phyloP scores from a whole-genome alignment of 1,139 yeast genomes.

The Debaryomycetaceae sp. region DNA sequence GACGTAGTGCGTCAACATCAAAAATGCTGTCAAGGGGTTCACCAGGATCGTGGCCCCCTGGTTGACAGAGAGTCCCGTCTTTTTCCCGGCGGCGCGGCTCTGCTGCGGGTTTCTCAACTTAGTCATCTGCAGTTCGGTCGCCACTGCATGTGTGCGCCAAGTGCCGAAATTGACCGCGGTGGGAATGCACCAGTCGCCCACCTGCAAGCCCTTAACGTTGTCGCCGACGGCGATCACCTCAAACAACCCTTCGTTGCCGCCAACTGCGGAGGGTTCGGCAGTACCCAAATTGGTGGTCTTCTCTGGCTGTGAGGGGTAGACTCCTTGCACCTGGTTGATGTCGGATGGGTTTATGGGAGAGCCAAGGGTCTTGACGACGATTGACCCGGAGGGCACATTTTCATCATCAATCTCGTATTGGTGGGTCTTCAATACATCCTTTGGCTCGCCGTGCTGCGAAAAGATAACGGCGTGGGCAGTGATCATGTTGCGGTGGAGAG shows the following conservation, averaged over 20 bases:
- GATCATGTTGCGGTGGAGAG: constrained; percentile 31
- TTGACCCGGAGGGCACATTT: constrained; percentile 36
- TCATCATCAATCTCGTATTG: constrained; percentile 47
- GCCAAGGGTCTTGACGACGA: constrained; percentile 64
- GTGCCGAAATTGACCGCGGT: constrained; percentile 81
- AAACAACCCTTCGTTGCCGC: constrained; percentile 80
- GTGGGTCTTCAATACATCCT: constrained; percentile 51
- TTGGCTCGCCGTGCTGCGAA: constrained; percentile 56
- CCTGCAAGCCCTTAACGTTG: constrained; percentile 40
- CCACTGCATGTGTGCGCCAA: constrained; percentile 82
- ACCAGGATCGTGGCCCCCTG: constrained; percentile 90
- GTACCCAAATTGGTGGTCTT: constrained; percentile 29
- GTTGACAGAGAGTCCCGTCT: constrained; percentile 40
- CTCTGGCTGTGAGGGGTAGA: constrained; percentile 37
- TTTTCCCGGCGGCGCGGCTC: constrained; percentile 29
- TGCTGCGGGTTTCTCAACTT: constrained; percentile 45
- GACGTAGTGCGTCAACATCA: constrained; percentile 73
- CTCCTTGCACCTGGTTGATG: constrained; percentile 37
- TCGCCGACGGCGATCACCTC: constrained; percentile 74
- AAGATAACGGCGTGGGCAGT: constrained; percentile 59
- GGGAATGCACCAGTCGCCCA: constrained; percentile 95
- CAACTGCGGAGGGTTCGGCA: constrained; percentile 30
- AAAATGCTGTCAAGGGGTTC: constrained; percentile 89
- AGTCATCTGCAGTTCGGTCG: constrained; percentile 47
- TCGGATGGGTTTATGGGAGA: constrained; percentile 67